Percentiles rank a stretch among this genome's conserved stretches.
Conservation (phyloP, 2,329 filamentous ascomycete genomes). For the Clonostachys chloroleuca region DNA sequence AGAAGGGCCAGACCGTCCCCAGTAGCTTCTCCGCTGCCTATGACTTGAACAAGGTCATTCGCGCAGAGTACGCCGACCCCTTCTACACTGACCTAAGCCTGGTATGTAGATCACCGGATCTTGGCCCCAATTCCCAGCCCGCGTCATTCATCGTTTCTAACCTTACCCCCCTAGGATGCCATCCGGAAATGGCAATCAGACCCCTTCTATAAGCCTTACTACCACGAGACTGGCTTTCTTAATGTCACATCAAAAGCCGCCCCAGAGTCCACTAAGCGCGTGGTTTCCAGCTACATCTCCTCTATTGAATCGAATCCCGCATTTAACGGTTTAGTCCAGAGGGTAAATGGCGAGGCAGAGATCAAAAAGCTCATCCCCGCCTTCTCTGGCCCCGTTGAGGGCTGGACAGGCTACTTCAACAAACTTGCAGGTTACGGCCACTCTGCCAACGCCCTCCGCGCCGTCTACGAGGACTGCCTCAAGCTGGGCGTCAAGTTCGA, state of each 20-base stretch:
- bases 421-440: conserved; percentile 52
- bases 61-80: conserved; percentile 51
- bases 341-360: conserved; percentile 30
- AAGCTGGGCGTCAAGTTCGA: conserved; percentile 31
- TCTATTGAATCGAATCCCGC: conserved; percentile 33
- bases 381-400: conserved; percentile 40
- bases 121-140: not conserved
- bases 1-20: conserved; percentile 7
- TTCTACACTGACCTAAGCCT: conserved; percentile 50
- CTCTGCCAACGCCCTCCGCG: conserved; percentile 43
- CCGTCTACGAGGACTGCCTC: conserved; percentile 35
- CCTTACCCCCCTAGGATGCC: conserved; percentile 24
- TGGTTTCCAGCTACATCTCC: too few species aligned
- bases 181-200: conserved; percentile 37
- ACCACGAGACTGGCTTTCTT: conserved; percentile 29
- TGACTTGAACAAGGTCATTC: conserved; percentile 57
- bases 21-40: conserved; percentile 41
- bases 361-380: conserved; percentile 25
- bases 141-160: not conserved
- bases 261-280: conserved; percentile 21
- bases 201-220: conserved; percentile 46
- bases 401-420: conserved; percentile 58
- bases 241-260: conserved; percentile 39
- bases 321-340: conserved; percentile 17
- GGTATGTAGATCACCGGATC: conserved; percentile 17